phyloP scores from a whole-genome alignment of 2,329 filamentous ascomycete species.

The Pezicula radicicola region DNA sequence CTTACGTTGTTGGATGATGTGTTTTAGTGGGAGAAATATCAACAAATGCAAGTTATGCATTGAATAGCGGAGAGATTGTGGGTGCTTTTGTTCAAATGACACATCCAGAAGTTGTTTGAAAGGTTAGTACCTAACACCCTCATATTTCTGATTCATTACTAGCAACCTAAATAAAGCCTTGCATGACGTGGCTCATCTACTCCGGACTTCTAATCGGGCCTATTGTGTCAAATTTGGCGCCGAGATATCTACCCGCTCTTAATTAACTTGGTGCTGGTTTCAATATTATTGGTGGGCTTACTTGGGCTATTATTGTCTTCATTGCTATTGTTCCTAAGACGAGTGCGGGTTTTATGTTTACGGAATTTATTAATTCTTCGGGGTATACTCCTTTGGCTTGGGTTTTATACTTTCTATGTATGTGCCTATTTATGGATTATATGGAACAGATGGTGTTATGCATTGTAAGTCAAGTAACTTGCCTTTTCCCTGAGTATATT shows the following conservation, averaged over 20 bases:
- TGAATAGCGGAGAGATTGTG: neutral
- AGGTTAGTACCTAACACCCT: neutral
- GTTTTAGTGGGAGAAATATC: conserved; percentile 5
- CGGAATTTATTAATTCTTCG: neutral
- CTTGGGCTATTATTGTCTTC: conserved; percentile 5
- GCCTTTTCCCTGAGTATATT: neutral
- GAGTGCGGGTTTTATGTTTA: conserved; percentile 4
- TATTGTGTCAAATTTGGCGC: conserved; percentile 4
- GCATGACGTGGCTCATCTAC: neutral
- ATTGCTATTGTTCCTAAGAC: conserved; percentile 2
- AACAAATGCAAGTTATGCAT: neutral
- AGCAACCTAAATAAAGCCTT: neutral
- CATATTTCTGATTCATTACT: too few relatives aligned
- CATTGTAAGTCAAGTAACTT: conserved; percentile 3
- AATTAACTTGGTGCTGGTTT: neutral
- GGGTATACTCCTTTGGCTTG: conserved; percentile 1
- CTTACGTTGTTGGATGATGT: conserved; percentile 4
- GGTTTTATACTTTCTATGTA: conserved; percentile 10
- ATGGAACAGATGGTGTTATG: conserved; percentile 13
- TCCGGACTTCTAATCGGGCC: neutral
- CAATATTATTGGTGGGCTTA: conserved; percentile 1
- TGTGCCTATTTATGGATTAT: conserved; percentile 4
- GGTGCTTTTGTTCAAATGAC: neutral
- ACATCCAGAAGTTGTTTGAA: neutral
- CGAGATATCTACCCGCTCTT: conserved; percentile 3